Conservation (phyloP, 768 basidiomycete genomes). For the Russula sp. region DNA sequence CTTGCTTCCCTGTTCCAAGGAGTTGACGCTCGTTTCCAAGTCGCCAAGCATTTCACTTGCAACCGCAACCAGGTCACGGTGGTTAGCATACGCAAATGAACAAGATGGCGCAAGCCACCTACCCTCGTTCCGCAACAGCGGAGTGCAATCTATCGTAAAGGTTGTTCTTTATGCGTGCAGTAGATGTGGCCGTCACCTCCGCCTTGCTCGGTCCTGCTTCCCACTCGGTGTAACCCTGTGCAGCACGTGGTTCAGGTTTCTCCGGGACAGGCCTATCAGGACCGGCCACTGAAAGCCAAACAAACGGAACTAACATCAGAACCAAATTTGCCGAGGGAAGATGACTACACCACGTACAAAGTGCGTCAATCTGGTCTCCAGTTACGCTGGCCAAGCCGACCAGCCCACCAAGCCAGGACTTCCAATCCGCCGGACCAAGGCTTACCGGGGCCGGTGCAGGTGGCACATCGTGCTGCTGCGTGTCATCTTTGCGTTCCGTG, state of each 20-base stretch:
- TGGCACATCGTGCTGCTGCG: slow-evolving; percentile 38
- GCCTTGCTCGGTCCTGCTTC: slow-evolving; percentile 23
- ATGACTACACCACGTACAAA: slow-evolving; percentile 44
- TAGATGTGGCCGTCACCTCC: slow-evolving; percentile 29
- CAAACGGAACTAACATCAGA: neutral
- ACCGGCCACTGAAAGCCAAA: slow-evolving; percentile 54
- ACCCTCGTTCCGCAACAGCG: slow-evolving; percentile 66
- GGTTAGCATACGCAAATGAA: neutral
- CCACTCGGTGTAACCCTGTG: slow-evolving; percentile 19
- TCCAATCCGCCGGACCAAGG: slow-evolving; percentile 50
- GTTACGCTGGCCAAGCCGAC: slow-evolving; percentile 44
- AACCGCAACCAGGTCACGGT: neutral
- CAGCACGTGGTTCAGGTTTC: slow-evolving; percentile 30
- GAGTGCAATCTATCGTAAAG: slow-evolving; percentile 40
- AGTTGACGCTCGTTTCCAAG: slow-evolving; percentile 59
- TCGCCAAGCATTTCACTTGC: slow-evolving; percentile 63
- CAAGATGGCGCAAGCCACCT: slow-evolving; percentile 26
- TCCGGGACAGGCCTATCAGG: slow-evolving; percentile 56
- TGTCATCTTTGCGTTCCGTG: slow-evolving; percentile 38
- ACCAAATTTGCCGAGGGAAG: slow-evolving; percentile 24
- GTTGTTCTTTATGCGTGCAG: slow-evolving; percentile 31
- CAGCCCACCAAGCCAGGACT: slow-evolving; percentile 49
- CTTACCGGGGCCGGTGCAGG: slow-evolving; percentile 61
- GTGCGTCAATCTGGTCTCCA: slow-evolving; percentile 57
- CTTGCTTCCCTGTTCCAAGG: slow-evolving; percentile 63